Conservation (phyloP, 179 eudicot genomes). For the Dionaea muscipula region DNA sequence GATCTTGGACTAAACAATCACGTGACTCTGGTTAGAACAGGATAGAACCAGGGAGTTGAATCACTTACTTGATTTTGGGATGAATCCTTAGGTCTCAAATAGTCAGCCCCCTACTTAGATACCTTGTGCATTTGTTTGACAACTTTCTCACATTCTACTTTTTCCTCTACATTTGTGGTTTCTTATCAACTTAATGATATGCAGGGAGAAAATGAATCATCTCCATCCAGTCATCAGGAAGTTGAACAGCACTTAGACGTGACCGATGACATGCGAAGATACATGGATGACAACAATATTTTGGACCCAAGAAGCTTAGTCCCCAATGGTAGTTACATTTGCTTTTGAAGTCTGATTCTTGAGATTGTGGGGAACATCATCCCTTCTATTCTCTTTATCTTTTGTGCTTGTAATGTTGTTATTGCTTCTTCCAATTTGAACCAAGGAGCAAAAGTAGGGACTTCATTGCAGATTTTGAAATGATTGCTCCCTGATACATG, state of each 20-base stretch:
- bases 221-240: conserved; percentile 18
- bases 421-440: neutral
- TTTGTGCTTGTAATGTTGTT: no score
- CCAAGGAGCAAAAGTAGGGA: no score
- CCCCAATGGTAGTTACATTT: conserved; percentile 24
- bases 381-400: neutral
- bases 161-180: neutral
- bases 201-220: conserved; percentile 34
- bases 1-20: neutral
- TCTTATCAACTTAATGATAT: conserved; percentile 2
- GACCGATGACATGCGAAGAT: conserved; percentile 18
- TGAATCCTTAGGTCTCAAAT: conserved; percentile 18
- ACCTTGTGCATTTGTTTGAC: conserved; percentile 21
- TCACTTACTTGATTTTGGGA: conserved; percentile 27
- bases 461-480: no score
- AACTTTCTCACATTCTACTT: neutral
- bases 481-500: no score
- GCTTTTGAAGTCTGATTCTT: neutral
- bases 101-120: conserved; percentile 25
- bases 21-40: conserved; percentile 16
- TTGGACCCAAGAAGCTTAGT: conserved; percentile 18
- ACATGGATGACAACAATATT: conserved; percentile 22
- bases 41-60: conserved; percentile 38
- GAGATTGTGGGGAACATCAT: neutral
- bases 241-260: conserved; percentile 21